Evolutionary conservation across 139 green algal genomes (phyloP).

Genomic region (Gonium pectorale): DNA sequence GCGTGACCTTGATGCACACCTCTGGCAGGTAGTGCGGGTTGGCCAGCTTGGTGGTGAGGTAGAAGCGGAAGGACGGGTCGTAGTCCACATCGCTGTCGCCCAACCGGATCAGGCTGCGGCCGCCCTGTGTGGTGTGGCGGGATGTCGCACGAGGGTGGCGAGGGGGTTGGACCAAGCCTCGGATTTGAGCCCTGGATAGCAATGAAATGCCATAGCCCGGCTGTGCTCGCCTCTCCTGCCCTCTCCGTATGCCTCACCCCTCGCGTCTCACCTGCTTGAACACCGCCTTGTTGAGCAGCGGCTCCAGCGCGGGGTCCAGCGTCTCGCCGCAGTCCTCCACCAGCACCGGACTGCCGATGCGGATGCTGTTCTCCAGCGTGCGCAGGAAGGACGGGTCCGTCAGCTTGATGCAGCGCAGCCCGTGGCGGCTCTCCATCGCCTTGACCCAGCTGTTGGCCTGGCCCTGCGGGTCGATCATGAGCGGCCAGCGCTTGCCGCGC

Average conservation of each 20-base stretch:
- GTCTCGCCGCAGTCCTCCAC: conserved; percentile 67
- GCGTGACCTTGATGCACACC: conserved; percentile 84
- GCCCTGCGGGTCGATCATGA: conserved; percentile 90
- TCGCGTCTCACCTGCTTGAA: conserved; percentile 51
- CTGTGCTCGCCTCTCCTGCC: background rate
- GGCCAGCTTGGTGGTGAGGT: conserved; percentile 73
- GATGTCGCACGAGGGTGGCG: too few relatives aligned
- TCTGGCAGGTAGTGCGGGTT: conserved; percentile 93
- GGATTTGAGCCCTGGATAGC: too few relatives aligned
- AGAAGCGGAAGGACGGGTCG: conserved; percentile 84
- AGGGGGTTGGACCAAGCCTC: too few relatives aligned
- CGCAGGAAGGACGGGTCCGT: conserved; percentile 83
- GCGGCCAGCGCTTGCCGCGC: conserved; percentile 82
- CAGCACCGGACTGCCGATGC: conserved; percentile 74
- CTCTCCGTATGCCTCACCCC: background rate
- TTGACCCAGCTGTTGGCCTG: conserved; percentile 91
- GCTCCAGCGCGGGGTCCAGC: conserved; percentile 86
- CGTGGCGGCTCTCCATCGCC: conserved; percentile 81
- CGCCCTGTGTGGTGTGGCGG: conserved; percentile 55
- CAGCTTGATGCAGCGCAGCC: conserved; percentile 80
- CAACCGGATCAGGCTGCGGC: conserved; percentile 78
- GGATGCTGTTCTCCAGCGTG: conserved; percentile 84
- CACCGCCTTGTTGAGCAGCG: conserved; percentile 79
- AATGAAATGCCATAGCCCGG: too few relatives aligned
- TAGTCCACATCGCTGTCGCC: conserved; percentile 87